phyloP scores from a whole-genome alignment of 2,329 filamentous ascomycete genomes.

The Paecilomyces fulvus region DNA sequence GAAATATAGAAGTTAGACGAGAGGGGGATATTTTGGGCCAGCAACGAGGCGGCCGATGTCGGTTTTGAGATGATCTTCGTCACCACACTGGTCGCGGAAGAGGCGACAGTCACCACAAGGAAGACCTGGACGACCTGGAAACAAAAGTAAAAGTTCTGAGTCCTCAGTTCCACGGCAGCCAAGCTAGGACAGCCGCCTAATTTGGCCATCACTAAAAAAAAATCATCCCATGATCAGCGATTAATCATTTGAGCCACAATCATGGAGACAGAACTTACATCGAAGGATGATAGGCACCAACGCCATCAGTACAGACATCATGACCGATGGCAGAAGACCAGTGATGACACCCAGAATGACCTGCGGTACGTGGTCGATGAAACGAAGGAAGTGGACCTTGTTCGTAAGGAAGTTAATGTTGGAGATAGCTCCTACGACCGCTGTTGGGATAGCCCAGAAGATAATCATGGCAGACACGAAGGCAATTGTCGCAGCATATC shows the following conservation, averaged over 20 bases:
- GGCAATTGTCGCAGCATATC: slow-evolving; percentile 59
- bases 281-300: slow-evolving; percentile 76
- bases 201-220: slow-evolving; percentile 59
- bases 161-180: slow-evolving; percentile 75
- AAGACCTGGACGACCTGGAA: slow-evolving; percentile 76
- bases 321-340: slow-evolving; percentile 71
- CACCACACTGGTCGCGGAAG: slow-evolving; percentile 65
- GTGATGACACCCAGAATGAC: slow-evolving; percentile 74
- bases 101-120: slow-evolving; percentile 73
- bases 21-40: slow-evolving; percentile 67
- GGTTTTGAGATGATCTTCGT: slow-evolving; percentile 57
- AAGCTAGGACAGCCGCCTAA: slow-evolving; percentile 70
- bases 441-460: slow-evolving; percentile 76
- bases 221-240: slow-evolving; percentile 2
- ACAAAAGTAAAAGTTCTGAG: slow-evolving; percentile 79
- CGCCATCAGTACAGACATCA: slow-evolving; percentile 76
- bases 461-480: slow-evolving; percentile 71
- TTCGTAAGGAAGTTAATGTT: slow-evolving; percentile 65
- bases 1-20: slow-evolving; percentile 92
- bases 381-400: slow-evolving; percentile 59
- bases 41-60: slow-evolving; percentile 49
- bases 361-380: slow-evolving; percentile 62
- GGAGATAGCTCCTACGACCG: slow-evolving; percentile 74
- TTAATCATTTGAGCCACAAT: neutral
- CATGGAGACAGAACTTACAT: slow-evolving; percentile 40